Percentiles rank a stretch among this genome's conserved stretches.
Conservation (phyloP, 495 filamentous ascomycete genomes). For the Symbiotaphrina buchneri region DNA sequence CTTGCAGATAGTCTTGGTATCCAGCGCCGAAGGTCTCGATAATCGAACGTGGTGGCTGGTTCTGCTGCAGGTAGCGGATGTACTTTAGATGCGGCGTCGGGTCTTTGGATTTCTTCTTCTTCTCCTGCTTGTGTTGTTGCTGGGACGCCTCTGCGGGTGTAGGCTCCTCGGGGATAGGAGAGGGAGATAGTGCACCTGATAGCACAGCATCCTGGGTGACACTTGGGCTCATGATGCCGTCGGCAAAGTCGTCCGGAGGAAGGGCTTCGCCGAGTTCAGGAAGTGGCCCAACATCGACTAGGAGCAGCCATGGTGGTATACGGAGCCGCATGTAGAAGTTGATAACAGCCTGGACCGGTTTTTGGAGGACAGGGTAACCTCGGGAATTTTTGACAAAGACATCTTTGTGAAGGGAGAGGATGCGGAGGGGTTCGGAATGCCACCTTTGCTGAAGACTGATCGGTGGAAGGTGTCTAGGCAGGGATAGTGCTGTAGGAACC, state of each 20-base stretch:
- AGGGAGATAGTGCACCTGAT: conserved; percentile 18
- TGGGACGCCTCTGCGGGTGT: conserved; percentile 35
- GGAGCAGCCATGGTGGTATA: conserved; percentile 55
- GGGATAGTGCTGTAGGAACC: conserved; percentile 34
- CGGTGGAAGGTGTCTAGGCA: conserved; percentile 61
- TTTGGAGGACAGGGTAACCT: conserved; percentile 66
- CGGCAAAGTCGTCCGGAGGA: conserved; percentile 11
- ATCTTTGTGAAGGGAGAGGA: conserved; percentile 41
- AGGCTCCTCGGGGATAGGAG: conserved; percentile 19
- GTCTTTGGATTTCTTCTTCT: conserved; percentile 25
- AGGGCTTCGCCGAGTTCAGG: conserved; percentile 24
- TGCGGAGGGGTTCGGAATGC: conserved; percentile 78
- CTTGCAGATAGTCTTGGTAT: conserved; percentile 89
- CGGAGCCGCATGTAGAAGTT: conserved; percentile 66
- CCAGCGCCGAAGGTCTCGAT: conserved; percentile 52
- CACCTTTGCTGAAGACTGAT: conserved; percentile 61
- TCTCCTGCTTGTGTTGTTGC: conserved; percentile 14
- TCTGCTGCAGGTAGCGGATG: conserved; percentile 59
- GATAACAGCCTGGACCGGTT: conserved; percentile 57
- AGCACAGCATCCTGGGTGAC: conserved; percentile 19
- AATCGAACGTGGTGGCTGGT: conserved; percentile 40
- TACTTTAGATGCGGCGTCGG: conserved; percentile 54
- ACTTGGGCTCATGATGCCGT: conserved; percentile 14
- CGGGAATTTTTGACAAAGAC: conserved; percentile 59
- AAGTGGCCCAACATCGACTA: conserved; percentile 54